These are phyloP conservation scores for Angomonas desouzai DNA, from an alignment of 208 protist genomes.

Conservation along the genomic window DNA sequence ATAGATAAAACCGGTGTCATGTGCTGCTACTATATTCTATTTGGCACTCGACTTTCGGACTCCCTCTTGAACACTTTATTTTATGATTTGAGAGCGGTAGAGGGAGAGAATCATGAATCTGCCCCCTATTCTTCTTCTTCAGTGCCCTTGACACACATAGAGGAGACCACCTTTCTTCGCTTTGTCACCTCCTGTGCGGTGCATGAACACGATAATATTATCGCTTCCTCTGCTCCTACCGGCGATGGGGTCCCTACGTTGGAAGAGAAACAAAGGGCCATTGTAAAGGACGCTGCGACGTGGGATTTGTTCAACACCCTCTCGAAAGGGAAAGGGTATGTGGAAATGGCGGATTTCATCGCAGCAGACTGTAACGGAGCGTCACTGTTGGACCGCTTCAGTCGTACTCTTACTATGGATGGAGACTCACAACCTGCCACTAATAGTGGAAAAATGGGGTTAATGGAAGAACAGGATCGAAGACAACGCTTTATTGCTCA, in stretches of 20 bases:
- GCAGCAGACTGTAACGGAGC: not conserved
- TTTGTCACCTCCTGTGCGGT: conserved; percentile 1
- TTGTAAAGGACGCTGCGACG: not conserved
- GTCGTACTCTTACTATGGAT: too few relatives aligned
- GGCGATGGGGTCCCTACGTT: not conserved
- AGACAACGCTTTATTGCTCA: too few relatives aligned
- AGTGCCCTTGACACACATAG: not conserved
- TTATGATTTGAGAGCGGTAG: not conserved
- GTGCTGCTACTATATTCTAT: conserved; percentile 7
- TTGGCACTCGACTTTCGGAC: not conserved
- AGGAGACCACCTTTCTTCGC: not conserved
- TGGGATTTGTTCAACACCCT: not conserved
- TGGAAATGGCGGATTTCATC: not conserved
- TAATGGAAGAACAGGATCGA: not conserved
- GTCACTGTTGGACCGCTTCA: not conserved
- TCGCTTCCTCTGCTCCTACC: not conserved
- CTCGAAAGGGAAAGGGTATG: conserved; percentile 3
- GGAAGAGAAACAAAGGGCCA: not conserved
- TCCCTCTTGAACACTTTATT: not conserved
- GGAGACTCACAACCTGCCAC: too few relatives aligned
- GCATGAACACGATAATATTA: not conserved
- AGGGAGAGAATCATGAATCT: not conserved
- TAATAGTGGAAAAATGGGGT: not conserved
- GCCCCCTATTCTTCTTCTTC: too few relatives aligned
- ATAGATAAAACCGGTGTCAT: conserved; percentile 1